Base-by-base conservation (phyloP, 1,139 yeast genomes). In the Ogataea hybrid region DNA sequence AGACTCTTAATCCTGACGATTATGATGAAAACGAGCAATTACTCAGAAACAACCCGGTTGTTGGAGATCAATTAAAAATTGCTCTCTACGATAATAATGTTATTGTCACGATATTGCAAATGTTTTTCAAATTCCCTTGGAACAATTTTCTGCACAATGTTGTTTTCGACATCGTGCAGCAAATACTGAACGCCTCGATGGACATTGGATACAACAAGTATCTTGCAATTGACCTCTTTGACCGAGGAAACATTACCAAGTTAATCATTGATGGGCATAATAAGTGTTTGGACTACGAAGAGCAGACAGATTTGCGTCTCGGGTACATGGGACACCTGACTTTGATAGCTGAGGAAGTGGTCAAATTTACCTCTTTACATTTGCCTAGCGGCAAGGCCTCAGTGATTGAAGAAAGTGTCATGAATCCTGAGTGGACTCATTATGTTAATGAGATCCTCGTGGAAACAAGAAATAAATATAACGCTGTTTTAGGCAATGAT, bases 291-390 rank as follows among this genome's bases (percentile, higher is more conserved):
- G 79, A 79, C 43, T 85, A 85, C 61, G 67, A 67, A 46, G 68
- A 64, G 38, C 68, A 70, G 41, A 78, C 80, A 42, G 84, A 87
- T 1, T 74, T 87, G 50, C 76, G 97, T 51, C 70, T 90, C 46
- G 99, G 98, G 1, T 94, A 85, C 63, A 94, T 92, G 95, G 99
- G 99, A 23, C 98, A 92, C 64, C 71, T 92, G 59, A 92, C 97
- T 0, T 71, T 92, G 50, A 90, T 94, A 49, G 95, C 97, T 7
- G 98, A 94, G 61, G 99, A 92, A 62, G 95, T 92, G 34, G 97
- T 92, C 45, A 94, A 94, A 62, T 92, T 92, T 62, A 84, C 90
- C 22, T 88, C 87, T 37, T 66, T 84, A 16, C 84, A 81, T 54
- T 33, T 57, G 25, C 55, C 52, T 30, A 53, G 48, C 32, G 81